Evolutionary conservation across 805 yeast species (phyloP).

Genomic region (Starmerella sp.): DNA sequence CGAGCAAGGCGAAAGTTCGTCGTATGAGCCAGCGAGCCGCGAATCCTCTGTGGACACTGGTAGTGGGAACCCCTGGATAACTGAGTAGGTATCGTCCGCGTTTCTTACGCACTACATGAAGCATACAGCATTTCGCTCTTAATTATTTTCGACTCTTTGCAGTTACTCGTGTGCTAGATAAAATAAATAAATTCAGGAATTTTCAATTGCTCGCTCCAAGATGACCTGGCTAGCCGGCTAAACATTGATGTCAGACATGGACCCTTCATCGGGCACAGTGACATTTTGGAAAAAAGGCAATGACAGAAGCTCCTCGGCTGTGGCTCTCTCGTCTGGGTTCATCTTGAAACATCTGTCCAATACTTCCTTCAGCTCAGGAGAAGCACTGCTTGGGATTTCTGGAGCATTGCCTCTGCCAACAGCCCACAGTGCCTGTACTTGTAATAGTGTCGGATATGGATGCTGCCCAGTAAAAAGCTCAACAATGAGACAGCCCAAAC

Average conservation of each 20-base stretch:
- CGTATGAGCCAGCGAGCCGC: not conserved
- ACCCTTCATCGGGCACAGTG: not conserved
- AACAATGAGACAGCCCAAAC: constrained; percentile 83
- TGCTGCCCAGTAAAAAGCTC: constrained; percentile 96
- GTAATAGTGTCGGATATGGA: constrained; percentile 89
- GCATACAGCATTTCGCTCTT: too few species aligned
- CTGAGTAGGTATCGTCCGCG: not conserved
- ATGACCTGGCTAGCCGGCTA: not conserved
- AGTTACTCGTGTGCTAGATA: too few species aligned
- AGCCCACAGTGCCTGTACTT: constrained; percentile 93
- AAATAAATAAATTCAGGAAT: too few species aligned
- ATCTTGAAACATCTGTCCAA: constrained; percentile 56
- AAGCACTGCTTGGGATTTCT: constrained; percentile 53
- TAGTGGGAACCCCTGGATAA: not conserved
- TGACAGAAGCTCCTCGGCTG: constrained; percentile 55
- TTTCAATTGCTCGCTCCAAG: too few species aligned
- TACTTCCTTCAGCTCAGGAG: constrained; percentile 58
- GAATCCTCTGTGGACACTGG: not conserved
- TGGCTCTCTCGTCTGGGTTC: constrained; percentile 62
- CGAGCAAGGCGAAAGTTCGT: not conserved
- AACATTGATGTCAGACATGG: not conserved
- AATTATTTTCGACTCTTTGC: too few species aligned
- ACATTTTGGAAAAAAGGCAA: constrained; percentile 51
- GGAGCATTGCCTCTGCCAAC: constrained; percentile 78
- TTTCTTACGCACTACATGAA: not conserved